Evolutionary conservation across 371 early-diverging fungal species (phyloP).

Genomic region (Lichtheimia ornata): DNA sequence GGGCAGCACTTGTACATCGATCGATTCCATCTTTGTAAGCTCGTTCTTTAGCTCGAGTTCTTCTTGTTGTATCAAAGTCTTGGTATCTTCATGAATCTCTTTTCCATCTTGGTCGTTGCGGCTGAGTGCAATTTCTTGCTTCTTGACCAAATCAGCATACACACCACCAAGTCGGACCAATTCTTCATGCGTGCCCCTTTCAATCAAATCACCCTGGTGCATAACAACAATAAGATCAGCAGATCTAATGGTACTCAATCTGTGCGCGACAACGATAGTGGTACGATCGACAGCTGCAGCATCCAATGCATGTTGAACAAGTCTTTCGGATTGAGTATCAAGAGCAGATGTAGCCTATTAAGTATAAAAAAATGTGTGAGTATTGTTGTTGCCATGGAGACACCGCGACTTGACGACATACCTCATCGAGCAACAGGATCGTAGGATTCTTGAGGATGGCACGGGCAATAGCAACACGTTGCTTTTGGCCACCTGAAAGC

Average conservation of each 20-base stretch:
- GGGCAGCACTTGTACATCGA: background rate
- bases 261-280: constrained; percentile 93
- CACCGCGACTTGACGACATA: background rate
- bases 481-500: constrained; percentile 77
- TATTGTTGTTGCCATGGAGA: no score
- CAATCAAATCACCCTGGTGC: constrained; percentile 70
- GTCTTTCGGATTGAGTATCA: constrained; percentile 78
- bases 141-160: constrained; percentile 59
- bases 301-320: constrained; percentile 83
- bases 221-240: constrained; percentile 87
- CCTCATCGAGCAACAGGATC: constrained; percentile 35
- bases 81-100: constrained; percentile 15
- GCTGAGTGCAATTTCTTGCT: constrained; percentile 48
- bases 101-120: background rate
- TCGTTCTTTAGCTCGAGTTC: constrained; percentile 8
- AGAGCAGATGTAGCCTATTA: constrained; percentile 75
- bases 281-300: constrained; percentile 77
- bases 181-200: constrained; percentile 74
- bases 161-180: constrained; percentile 53
- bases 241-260: constrained; percentile 78
- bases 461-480: constrained; percentile 38
- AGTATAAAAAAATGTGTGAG: constrained; percentile 18
- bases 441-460: constrained; percentile 32
- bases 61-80: constrained; percentile 7
- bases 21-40: constrained; percentile 7